phyloP scores from a whole-genome alignment of 495 filamentous ascomycete species.

The Trichocladium antarcticum region DNA sequence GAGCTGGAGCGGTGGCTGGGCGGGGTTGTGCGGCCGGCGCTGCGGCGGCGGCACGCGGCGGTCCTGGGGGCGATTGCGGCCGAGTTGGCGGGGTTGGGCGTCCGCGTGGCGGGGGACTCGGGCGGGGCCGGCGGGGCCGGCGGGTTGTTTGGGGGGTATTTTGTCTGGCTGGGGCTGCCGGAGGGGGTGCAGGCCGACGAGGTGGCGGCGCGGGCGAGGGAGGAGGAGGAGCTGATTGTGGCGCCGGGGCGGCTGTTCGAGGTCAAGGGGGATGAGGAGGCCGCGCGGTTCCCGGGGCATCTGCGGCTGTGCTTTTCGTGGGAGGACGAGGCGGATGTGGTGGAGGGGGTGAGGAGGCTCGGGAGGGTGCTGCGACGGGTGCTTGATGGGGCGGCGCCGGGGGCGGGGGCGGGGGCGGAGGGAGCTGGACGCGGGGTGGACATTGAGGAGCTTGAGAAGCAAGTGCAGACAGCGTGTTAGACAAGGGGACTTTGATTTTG shows the following conservation, averaged over 20 bases:
- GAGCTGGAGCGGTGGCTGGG: slow-evolving; percentile 37
- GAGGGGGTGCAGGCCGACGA: slow-evolving; percentile 32
- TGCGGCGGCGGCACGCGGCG: slow-evolving; percentile 44
- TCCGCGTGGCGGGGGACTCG: slow-evolving; percentile 23
- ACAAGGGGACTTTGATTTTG: neutral
- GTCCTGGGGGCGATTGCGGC: slow-evolving; percentile 45
- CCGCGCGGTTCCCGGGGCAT: slow-evolving; percentile 39
- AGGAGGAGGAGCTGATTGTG: slow-evolving; percentile 51
- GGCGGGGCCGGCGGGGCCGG: slow-evolving; percentile 12
- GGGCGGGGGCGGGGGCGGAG: neutral
- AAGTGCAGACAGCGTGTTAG: neutral
- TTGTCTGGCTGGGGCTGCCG: slow-evolving; percentile 65
- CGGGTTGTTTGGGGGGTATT: slow-evolving; percentile 58
- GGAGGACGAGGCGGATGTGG: slow-evolving; percentile 57
- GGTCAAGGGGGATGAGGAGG: slow-evolving; percentile 46
- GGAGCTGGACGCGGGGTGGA: too few relatives aligned
- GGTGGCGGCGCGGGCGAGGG: slow-evolving; percentile 44
- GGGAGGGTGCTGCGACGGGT: slow-evolving; percentile 34
- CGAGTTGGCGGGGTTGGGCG: slow-evolving; percentile 50
- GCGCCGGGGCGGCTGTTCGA: slow-evolving; percentile 56
- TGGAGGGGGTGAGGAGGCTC: slow-evolving; percentile 56
- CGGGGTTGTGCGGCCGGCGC: slow-evolving; percentile 37
- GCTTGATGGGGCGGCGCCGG: neutral
- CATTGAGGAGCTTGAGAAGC: slow-evolving; percentile 3
- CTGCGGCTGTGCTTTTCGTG: slow-evolving; percentile 66